Percentiles rank a stretch among this genome's conserved stretches.
Conservation (phyloP, 73 alveolate genomes). For the Halteria grandinella region DNA sequence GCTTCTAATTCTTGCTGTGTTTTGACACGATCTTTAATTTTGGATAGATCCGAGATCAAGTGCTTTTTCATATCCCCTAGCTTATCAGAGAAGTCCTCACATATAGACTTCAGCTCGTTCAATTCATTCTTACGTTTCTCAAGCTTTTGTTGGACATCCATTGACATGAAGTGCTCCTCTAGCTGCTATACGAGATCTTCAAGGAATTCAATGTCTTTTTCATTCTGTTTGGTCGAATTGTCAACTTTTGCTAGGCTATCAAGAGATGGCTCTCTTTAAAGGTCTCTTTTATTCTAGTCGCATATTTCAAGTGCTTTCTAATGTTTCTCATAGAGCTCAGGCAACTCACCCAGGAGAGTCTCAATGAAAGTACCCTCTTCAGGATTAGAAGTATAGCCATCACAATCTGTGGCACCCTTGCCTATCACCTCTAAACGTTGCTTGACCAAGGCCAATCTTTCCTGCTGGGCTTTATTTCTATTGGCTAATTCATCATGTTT, state of each 20-base stretch:
- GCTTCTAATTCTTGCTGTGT: too few relatives aligned
- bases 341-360: conserved; percentile 32
- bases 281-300: neutral
- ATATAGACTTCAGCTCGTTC: too few relatives aligned
- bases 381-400: conserved; percentile 48
- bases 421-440: conserved; percentile 13
- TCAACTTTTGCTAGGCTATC: conserved; percentile 8
- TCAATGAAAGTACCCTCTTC: conserved; percentile 52
- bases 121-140: too few relatives aligned
- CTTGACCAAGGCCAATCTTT: neutral
- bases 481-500: too few relatives aligned
- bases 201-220: conserved; percentile 27
- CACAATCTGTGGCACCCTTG: conserved; percentile 47
- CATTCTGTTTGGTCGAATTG: conserved; percentile 4
- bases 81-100: too few relatives aligned
- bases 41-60: too few relatives aligned
- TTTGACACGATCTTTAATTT: too few relatives aligned
- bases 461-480: too few relatives aligned
- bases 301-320: conserved; percentile 17
- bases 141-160: conserved; percentile 36
- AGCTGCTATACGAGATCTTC: conserved; percentile 25
- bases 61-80: too few relatives aligned
- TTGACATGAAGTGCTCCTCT: conserved; percentile 36
- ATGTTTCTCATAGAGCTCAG: conserved; percentile 26
- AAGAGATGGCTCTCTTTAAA: conserved; percentile 4